Base-by-base conservation (phyloP, 2,329 filamentous ascomycete genomes). In the Neonectria magnoliae region DNA sequence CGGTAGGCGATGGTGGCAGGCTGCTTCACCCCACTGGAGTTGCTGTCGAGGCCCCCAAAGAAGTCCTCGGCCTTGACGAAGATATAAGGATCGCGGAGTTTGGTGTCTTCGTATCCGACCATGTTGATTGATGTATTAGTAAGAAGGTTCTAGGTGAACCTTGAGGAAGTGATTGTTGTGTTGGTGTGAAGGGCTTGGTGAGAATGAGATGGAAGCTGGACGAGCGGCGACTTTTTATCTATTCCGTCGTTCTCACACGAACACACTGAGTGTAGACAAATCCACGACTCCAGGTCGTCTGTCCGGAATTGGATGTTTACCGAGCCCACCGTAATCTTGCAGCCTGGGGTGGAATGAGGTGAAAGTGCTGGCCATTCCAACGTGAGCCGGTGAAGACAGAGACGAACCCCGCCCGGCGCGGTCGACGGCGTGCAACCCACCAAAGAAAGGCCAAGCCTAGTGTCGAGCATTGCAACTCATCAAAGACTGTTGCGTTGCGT, bases 31-130 rank as follows among this genome's bases (percentile, higher is more conserved):
- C 58, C 57, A 4, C 55, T 33, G 9, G 44, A 25, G 10, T 62
- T 57, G 1, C 61, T 58, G 33, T 75, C 68, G 16, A 75, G 42
- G 1, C 65, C 48, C 3, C 58, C 25, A 50, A 73, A 75, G 42
- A 75, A 75, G 36, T 75, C 73, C 29, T 75, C 71, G 4, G 73
- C 70, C 27, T 69, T 73, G 62, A 72, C 51, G 60, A 75, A 75
- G 54, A 69, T 71, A 54, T 70, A 73, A 1, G 67, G 70, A 42
- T 75, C 70, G 20, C 64, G 54, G 31, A 68, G 67, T 44, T 73
- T 73, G 16, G 45, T 67, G 2, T 60, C 58, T 8, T 62, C 62
- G 11, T 47, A 58, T n/a, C 57, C 47, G 16, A 50, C 54, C 65
- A 70, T 70, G 31, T 16, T 57, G 8, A 7, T 16, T 47, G 8